phyloP scores from a whole-genome alignment of 169 alveolate species.

The Babesia ovis region DNA sequence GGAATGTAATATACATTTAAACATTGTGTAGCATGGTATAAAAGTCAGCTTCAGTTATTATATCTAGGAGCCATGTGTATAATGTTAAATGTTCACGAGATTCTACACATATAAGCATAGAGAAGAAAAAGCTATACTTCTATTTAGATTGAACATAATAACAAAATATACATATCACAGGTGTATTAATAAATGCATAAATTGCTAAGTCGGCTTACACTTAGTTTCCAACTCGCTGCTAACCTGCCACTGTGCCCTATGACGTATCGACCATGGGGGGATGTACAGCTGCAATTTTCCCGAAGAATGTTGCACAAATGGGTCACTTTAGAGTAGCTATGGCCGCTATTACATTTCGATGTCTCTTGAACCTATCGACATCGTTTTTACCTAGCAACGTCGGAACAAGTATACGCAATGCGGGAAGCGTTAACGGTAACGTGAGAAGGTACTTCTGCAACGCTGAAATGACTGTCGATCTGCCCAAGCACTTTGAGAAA shows the following conservation, averaged over 20 bases:
- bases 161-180: too few relatives aligned
- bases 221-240: too few relatives aligned
- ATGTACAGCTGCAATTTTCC: background rate
- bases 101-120: too few relatives aligned
- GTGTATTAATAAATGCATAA: too few relatives aligned
- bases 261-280: background rate
- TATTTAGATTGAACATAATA: too few relatives aligned
- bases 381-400: background rate
- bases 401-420: background rate
- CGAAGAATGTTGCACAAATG: background rate
- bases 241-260: background rate
- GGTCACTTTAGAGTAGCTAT: background rate
- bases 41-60: too few relatives aligned
- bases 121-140: too few relatives aligned
- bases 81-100: too few relatives aligned
- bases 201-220: too few relatives aligned
- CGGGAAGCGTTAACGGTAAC: background rate
- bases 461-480: slow-evolving; percentile 8
- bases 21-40: too few relatives aligned
- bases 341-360: background rate
- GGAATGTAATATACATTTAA: too few relatives aligned
- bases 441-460: background rate
- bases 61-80: too few relatives aligned
- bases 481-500: slow-evolving; percentile 34
- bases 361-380: background rate